Conservation (phyloP, 1,284 basidiomycete genomes). For the Sporisorium graminicola region DNA sequence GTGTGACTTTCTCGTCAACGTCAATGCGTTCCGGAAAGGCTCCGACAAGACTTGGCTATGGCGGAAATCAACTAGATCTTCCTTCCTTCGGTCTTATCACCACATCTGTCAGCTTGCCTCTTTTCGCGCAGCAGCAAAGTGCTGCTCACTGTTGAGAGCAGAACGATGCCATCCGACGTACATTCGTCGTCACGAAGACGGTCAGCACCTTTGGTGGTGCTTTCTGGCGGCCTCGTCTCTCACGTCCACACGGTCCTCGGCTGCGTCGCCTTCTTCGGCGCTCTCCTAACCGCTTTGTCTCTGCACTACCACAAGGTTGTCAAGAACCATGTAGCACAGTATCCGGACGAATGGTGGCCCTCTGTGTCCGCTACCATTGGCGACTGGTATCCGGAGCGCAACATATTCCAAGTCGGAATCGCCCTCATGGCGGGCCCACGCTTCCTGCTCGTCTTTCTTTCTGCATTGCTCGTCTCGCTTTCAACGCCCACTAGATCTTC, state of each 20-base stretch:
- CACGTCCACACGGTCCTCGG: conserved; percentile 79
- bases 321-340: conserved; percentile 84
- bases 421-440: conserved; percentile 80
- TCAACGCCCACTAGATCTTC: conserved; percentile 31
- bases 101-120: neutral
- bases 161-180: conserved; percentile 45
- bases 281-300: conserved; percentile 78
- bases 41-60: neutral
- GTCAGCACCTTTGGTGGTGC: conserved; percentile 47
- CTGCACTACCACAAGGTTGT: conserved; percentile 89
- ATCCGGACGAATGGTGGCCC: conserved; percentile 91
- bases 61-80: neutral
- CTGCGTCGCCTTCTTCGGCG: conserved; percentile 78
- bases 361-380: conserved; percentile 88
- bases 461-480: conserved; percentile 72
- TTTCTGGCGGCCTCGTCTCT: conserved; percentile 64
- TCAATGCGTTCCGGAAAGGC: neutral
- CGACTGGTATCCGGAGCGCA: conserved; percentile 90
- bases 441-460: conserved; percentile 80
- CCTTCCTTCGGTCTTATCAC: neutral
- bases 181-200: conserved; percentile 16
- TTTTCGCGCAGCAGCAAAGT: neutral
- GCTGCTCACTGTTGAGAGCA: neutral
- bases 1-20: neutral
- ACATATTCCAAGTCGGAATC: conserved; percentile 89